phyloP scores from a whole-genome alignment of 192 early-diverging fungal genomes.

The Coemansia reversa region DNA sequence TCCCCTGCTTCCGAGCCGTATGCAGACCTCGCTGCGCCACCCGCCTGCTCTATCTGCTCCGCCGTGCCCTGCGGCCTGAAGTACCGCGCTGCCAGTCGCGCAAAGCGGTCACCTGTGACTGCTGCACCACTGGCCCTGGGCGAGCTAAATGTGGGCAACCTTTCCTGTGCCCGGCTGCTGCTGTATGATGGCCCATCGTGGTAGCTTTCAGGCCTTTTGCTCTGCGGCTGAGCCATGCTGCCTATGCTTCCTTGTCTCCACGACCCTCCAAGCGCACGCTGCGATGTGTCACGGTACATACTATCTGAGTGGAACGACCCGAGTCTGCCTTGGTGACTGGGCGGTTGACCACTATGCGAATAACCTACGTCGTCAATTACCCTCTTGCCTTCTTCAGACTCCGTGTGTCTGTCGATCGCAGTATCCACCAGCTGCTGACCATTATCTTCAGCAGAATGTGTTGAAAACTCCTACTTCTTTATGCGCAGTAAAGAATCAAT shows the following conservation, averaged over 20 bases:
- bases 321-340: not conserved
- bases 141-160: slow-evolving; percentile 32
- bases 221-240: slow-evolving; percentile 9
- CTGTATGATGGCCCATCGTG: slow-evolving; percentile 19
- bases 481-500: no score
- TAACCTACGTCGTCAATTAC: not conserved
- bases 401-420: not conserved
- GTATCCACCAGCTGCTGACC: slow-evolving; percentile 2
- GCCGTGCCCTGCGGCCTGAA: not conserved
- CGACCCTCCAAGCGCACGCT: slow-evolving; percentile 3
- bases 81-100: slow-evolving; percentile 38
- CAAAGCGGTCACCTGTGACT: slow-evolving; percentile 18
- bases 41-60: not conserved
- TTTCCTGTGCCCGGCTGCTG: not conserved
- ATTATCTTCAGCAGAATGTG: slow-evolving; percentile 24
- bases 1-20: not conserved
- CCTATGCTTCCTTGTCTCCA: not conserved
- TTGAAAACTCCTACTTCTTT: slow-evolving; percentile 30
- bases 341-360: not conserved
- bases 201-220: slow-evolving; percentile 32
- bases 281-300: no score
- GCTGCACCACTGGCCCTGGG: slow-evolving; percentile 2
- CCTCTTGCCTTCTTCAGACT: not conserved
- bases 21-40: not conserved
- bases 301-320: slow-evolving; percentile 31